Evolutionary conservation across 768 basidiomycete species (phyloP).

Genomic region (Tulasnella sp.): DNA sequence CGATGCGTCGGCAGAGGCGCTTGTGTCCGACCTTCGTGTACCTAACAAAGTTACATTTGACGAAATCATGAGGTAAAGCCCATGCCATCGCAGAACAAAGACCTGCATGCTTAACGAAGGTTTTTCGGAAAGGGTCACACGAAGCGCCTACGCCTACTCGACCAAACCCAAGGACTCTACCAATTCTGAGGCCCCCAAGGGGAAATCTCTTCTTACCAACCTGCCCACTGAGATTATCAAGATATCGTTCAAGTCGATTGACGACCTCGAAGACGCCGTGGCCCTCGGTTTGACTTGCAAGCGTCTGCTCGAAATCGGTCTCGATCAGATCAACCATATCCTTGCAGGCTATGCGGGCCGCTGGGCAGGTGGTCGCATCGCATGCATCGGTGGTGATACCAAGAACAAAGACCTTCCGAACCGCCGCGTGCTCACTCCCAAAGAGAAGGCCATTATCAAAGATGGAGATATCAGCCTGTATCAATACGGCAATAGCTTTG

Average conservation of each 20-base stretch:
- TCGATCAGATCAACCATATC: not conserved
- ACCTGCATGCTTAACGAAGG: no score
- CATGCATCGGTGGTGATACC: not conserved
- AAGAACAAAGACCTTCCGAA: not conserved
- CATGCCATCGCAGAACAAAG: no score
- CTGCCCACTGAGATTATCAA: not conserved
- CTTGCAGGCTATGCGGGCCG: not conserved
- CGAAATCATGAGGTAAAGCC: no score
- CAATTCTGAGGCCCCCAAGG: not conserved
- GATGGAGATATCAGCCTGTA: no score
- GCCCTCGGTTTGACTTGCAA: not conserved
- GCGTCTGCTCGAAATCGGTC: not conserved
- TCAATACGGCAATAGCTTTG: no score
- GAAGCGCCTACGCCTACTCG: no score
- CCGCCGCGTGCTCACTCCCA: not conserved
- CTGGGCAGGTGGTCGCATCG: not conserved
- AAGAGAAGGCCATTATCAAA: not conserved
- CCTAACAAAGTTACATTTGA: no score
- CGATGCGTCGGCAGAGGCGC: no score
- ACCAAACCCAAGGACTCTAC: not conserved
- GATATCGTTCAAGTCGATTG: not conserved
- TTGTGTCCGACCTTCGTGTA: no score
- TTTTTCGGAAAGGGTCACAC: no score
- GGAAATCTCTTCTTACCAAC: not conserved
- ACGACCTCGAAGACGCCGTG: not conserved